A percentile compares a stretch with the other conserved stretches of the same genome.
These are phyloP conservation scores for Penicillium verhagenii DNA, from an alignment of 495 filamentous ascomycete genomes.

Conservation along the genomic window DNA sequence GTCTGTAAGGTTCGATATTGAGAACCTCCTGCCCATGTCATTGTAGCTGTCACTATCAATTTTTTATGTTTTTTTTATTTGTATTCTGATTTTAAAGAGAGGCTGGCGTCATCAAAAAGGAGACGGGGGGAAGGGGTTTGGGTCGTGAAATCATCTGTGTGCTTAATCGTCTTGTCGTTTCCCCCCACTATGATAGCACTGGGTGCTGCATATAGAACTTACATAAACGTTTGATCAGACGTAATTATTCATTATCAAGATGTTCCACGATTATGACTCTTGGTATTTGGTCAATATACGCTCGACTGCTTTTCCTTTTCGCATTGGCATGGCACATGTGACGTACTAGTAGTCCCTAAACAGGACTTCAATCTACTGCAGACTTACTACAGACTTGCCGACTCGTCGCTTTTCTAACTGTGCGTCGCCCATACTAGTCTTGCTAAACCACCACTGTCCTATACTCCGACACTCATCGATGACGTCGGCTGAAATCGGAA, in stretches of 20 bases:
- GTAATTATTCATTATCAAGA: constrained; percentile 10
- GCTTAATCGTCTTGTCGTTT: constrained; percentile 9
- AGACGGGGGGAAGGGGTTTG: constrained; percentile 2
- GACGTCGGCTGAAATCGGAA: constrained; percentile 11
- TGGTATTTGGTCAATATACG: too few species aligned
- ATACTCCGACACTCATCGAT: too few species aligned
- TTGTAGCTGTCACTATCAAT: too few species aligned
- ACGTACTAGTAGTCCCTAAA: too few species aligned
- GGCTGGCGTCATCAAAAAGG: constrained; percentile 22
- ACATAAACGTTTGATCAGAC: constrained; percentile 21
- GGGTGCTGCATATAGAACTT: constrained; percentile 25
- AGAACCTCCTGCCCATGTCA: constrained; percentile 10
- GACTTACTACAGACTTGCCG: too few species aligned
- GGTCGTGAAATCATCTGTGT: constrained; percentile 9
- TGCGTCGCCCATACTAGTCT: too few species aligned
- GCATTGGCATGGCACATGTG: too few species aligned
- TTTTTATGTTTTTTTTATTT: constrained; percentile 10
- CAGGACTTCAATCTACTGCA: too few species aligned
- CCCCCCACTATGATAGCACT: constrained; percentile 21
- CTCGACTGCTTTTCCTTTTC: too few species aligned
- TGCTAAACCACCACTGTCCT: too few species aligned
- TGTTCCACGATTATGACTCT: too few species aligned
- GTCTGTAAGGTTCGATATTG: background rate
- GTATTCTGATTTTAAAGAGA: constrained; percentile 2
- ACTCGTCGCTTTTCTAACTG: too few species aligned